These are phyloP conservation scores for Stagonosporopsis vannaccii DNA, from an alignment of 2,329 filamentous ascomycete genomes.

Conservation along the genomic window DNA sequence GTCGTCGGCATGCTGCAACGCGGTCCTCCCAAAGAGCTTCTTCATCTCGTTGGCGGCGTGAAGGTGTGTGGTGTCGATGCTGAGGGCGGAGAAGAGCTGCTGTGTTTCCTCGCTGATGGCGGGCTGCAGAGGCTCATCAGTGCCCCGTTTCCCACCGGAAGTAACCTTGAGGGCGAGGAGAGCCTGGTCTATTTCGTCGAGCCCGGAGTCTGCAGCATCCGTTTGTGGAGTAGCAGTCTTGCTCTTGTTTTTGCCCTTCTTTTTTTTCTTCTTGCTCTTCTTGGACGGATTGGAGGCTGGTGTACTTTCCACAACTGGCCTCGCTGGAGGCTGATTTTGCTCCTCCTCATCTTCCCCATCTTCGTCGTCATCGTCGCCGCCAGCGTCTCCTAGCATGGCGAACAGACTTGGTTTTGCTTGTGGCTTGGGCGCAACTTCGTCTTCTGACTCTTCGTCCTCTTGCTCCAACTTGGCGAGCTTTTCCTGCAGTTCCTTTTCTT, in stretches of 20 bases:
- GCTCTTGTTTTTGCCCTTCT: slow-evolving; percentile 62
- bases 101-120: slow-evolving; percentile 51
- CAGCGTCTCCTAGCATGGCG: slow-evolving; percentile 54
- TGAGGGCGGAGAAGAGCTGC: slow-evolving; percentile 62
- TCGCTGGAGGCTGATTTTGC: slow-evolving; percentile 45
- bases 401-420: slow-evolving; percentile 54
- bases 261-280: slow-evolving; percentile 67
- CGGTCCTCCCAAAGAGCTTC: slow-evolving; percentile 71
- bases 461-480: slow-evolving; percentile 45
- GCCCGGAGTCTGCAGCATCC: slow-evolving; percentile 34
- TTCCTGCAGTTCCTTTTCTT: slow-evolving; percentile 61
- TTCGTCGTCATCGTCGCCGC: slow-evolving; percentile 50
- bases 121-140: slow-evolving; percentile 26
- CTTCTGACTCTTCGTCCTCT: slow-evolving; percentile 49
- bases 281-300: slow-evolving; percentile 48
- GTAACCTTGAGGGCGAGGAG: slow-evolving; percentile 63
- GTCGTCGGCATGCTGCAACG: slow-evolving; percentile 64
- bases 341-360: slow-evolving; percentile 45
- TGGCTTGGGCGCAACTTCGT: slow-evolving; percentile 41
- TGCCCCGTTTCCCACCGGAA: slow-evolving; percentile 25
- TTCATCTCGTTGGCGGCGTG: slow-evolving; percentile 93
- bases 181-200: slow-evolving; percentile 73
- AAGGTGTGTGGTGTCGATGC: slow-evolving; percentile 74
- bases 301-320: neutral
- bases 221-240: slow-evolving; percentile 30